Percentiles rank a stretch among this genome's conserved stretches.
These are phyloP conservation scores for Nothomitra cinnamomea DNA, from an alignment of 2,329 filamentous ascomycete genomes.

Conservation along the genomic window DNA sequence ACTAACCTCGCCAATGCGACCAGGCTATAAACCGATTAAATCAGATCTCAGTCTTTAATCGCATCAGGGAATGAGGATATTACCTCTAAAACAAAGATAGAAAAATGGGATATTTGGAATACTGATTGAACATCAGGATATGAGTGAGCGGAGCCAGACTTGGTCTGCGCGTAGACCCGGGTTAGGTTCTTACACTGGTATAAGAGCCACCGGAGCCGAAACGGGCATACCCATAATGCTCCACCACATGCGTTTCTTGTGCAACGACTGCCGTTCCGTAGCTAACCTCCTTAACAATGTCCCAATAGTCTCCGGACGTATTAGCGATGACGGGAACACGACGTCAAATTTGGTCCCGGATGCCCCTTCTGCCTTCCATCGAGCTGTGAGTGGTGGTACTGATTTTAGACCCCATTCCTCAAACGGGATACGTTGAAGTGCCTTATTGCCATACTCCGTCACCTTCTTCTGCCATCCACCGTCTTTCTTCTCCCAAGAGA, in stretches of 20 bases:
- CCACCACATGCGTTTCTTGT: constrained; percentile 62
- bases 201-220: constrained; percentile 60
- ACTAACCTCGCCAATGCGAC: constrained; percentile 62
- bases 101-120: constrained; percentile 94
- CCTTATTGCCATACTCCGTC: constrained; percentile 70
- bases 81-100: constrained; percentile 64
- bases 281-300: constrained; percentile 53
- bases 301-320: constrained; percentile 46
- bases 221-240: constrained; percentile 72
- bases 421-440: constrained; percentile 75
- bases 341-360: constrained; percentile 49
- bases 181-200: constrained; percentile 58
- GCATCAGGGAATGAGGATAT: background rate
- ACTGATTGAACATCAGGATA: constrained; percentile 26
- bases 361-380: constrained; percentile 45
- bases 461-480: constrained; percentile 77
- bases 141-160: background rate
- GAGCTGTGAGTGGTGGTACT: constrained; percentile 61
- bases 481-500: constrained; percentile 70
- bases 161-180: background rate
- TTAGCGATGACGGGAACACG: constrained; percentile 55
- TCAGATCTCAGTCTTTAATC: constrained; percentile 5
- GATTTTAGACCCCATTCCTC: constrained; percentile 98
- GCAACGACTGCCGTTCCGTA: constrained; percentile 63
- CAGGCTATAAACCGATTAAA: constrained; percentile 34